Evolutionary conservation across 2,329 filamentous ascomycete genomes (phyloP).

Genomic region (Pseudogymnoascus destructans): DNA sequence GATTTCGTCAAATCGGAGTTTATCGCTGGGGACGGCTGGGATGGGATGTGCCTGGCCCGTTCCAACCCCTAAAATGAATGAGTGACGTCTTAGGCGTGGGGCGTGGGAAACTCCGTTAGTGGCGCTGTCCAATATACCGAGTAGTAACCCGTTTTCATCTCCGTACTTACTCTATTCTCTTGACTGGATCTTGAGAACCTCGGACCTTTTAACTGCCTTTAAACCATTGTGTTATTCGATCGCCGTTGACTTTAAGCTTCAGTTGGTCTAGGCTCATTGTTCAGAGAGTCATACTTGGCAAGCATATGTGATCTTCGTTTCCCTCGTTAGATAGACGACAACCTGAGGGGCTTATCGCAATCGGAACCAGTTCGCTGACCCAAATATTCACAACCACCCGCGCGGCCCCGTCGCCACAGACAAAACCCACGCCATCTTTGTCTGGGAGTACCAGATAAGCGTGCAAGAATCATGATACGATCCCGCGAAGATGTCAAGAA

Average conservation of each 20-base stretch:
- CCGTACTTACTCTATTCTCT: not conserved
- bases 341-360: slow-evolving; percentile 8
- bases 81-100: not conserved
- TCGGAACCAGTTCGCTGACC: not conserved
- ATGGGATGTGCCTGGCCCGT: slow-evolving; percentile 1
- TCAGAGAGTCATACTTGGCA: not conserved
- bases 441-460: not conserved
- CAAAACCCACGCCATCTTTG: not conserved
- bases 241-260: not conserved
- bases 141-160: not conserved
- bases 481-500: slow-evolving; percentile 31
- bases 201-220: not conserved
- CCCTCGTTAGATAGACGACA: not conserved
- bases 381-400: slow-evolving; percentile 4
- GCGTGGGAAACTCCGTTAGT: slow-evolving; percentile 3
- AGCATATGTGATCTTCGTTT: not conserved
- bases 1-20: not conserved
- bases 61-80: not conserved
- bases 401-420: slow-evolving; percentile 2
- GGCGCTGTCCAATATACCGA: not conserved
- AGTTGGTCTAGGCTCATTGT: not conserved
- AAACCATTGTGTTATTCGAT: not conserved
- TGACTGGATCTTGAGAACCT: not conserved
- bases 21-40: not conserved
- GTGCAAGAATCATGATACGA: slow-evolving; percentile 21